phyloP scores from a whole-genome alignment of 2,329 filamentous ascomycete species.

The Phoma sp. region DNA sequence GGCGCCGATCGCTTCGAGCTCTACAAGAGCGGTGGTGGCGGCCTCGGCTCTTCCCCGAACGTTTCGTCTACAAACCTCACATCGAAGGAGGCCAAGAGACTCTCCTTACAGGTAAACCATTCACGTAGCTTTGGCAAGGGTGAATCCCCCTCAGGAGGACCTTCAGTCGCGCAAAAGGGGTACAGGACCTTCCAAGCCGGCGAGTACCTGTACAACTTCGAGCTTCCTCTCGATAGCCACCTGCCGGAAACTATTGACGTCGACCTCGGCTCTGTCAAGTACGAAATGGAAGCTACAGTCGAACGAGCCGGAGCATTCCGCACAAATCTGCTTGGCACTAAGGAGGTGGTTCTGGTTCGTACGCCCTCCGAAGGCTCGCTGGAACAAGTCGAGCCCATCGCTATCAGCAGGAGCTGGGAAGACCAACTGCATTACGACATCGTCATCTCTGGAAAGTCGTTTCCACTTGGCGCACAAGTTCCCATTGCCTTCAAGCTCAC shows the following conservation, averaged over 20 bases:
- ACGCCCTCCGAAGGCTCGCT: slow-evolving; percentile 86
- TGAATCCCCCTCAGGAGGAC: slow-evolving; percentile 63
- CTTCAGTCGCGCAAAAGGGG: slow-evolving; percentile 73
- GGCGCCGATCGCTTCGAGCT: slow-evolving; percentile 68
- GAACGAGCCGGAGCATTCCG: slow-evolving; percentile 90
- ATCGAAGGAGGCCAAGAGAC: slow-evolving; percentile 64
- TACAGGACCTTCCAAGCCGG: slow-evolving; percentile 85
- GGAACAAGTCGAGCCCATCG: slow-evolving; percentile 91
- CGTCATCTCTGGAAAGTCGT: slow-evolving; percentile 93
- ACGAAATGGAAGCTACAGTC: slow-evolving; percentile 83
- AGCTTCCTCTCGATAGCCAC: slow-evolving; percentile 80
- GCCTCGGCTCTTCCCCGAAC: slow-evolving; percentile 54
- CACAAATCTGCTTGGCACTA: slow-evolving; percentile 80
- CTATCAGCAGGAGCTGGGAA: slow-evolving; percentile 92
- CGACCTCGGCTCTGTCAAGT: slow-evolving; percentile 84
- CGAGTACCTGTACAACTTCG: slow-evolving; percentile 77
- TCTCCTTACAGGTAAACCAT: slow-evolving; percentile 81
- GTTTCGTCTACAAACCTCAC: slow-evolving; percentile 53
- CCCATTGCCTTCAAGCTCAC: slow-evolving; percentile 95
- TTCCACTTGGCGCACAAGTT: slow-evolving; percentile 84
- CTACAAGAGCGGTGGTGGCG: slow-evolving; percentile 51
- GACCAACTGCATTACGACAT: slow-evolving; percentile 96
- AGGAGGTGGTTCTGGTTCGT: slow-evolving; percentile 83
- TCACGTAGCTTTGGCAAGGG: slow-evolving; percentile 85
- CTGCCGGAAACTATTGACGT: slow-evolving; percentile 84